Base-by-base conservation (phyloP, 257 asterid species). In the Ligustrum vulgare region DNA sequence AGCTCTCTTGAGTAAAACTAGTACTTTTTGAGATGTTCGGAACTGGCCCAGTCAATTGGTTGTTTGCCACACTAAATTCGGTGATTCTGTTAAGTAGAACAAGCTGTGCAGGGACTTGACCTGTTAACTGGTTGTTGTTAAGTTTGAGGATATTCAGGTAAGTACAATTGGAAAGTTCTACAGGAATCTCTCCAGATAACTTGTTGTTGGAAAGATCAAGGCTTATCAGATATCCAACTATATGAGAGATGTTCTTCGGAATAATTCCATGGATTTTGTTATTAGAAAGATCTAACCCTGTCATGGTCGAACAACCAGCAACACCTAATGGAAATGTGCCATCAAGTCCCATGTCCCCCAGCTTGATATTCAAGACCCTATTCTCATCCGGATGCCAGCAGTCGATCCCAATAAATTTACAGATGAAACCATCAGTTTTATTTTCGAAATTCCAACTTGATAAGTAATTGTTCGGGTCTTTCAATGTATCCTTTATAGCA, bases 321-420 rank as follows among this genome's bases (percentile, higher is more conserved):
- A 80, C 5, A 1, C 82, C 78, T 8, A 2, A 60, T 0, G 86
- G 86, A 70, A 83, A 83, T 10, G 47, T 34, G 25, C 86, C 82
- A 4, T 28, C 11, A 45, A 79, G 68, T 39, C 67, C 84, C 45
- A 58, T 47, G 23, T 10, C 5, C 5, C 70, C 25, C 2, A 83
- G 78, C 4, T 0, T 2, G 2, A 83, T 39, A 34, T 15, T 65
- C n/a, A 77, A 1, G 13, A 83, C 82, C 67, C n/a, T 77, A 22
- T 35, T 70, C 67, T 77, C 86, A 32, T 33, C 2, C 28, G 1
- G 1, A 47, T 70, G 43, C 84, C 82, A 83, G 20, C 84, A 83
- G 0, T 34, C 13, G 18, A 73, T 5, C n/a, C 84, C 84, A 0
- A 0, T 0, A 18, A 79, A 83, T 1, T 0, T 0, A 34, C 86